Percentiles rank a stretch among this genome's conserved stretches.
These are phyloP conservation scores for Hypoxylon crocopeplum DNA, from an alignment of 495 filamentous ascomycete species.

Conservation along the genomic window DNA sequence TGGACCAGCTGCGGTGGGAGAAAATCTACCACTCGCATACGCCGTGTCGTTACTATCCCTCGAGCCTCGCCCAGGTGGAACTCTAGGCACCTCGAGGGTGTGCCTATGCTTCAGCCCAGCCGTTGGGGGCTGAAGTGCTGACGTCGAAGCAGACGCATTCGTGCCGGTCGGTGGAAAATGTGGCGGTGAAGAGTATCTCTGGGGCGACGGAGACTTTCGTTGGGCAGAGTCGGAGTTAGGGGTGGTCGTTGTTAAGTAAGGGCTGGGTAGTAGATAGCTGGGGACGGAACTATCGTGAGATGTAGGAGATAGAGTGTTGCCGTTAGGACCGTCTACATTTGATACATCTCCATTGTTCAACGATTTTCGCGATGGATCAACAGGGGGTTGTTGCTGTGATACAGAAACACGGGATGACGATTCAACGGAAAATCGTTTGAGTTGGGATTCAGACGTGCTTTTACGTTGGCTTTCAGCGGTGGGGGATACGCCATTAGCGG, in stretches of 20 bases:
- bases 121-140: slow-evolving; percentile 49
- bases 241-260: slow-evolving; percentile 49
- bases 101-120: slow-evolving; percentile 77
- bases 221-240: slow-evolving; percentile 52
- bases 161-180: slow-evolving; percentile 56
- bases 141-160: slow-evolving; percentile 47
- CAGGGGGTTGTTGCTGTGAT: slow-evolving; percentile 41
- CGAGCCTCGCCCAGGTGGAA: slow-evolving; percentile 54
- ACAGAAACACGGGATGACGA: slow-evolving; percentile 40
- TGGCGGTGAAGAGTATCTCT: slow-evolving; percentile 81
- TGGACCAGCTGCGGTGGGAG: slow-evolving; percentile 65
- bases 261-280: slow-evolving; percentile 24
- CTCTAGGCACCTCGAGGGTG: slow-evolving; percentile 85
- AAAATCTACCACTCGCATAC: slow-evolving; percentile 79
- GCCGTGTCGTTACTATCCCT: slow-evolving; percentile 68
- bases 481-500: slow-evolving; percentile 15
- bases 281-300: slow-evolving; percentile 19
- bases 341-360: slow-evolving; percentile 41
- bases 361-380: slow-evolving; percentile 44
- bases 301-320: slow-evolving; percentile 17
- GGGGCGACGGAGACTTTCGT: slow-evolving; percentile 48
- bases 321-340: slow-evolving; percentile 37
- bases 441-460: slow-evolving; percentile 32
- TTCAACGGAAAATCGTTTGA: slow-evolving; percentile 38
- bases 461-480: slow-evolving; percentile 29